Evolutionary conservation across 2,329 filamentous ascomycete genomes (phyloP).

Genomic region (Colletotrichum sp.): DNA sequence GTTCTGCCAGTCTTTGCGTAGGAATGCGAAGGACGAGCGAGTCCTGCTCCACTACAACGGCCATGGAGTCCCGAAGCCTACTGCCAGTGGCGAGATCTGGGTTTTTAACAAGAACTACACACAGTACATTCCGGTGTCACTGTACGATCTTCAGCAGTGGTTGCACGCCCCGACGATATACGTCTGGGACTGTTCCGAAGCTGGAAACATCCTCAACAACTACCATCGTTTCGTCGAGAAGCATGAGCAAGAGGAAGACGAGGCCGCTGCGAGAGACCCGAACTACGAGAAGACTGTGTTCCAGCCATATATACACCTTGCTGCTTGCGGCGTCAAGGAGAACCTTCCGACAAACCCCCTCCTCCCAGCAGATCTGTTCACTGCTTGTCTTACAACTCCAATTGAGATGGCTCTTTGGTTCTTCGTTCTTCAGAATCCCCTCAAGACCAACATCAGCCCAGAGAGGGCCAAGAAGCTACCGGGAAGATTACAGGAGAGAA

Average conservation of each 20-base stretch:
- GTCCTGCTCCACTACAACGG: conserved; percentile 99
- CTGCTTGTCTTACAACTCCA: conserved; percentile 92
- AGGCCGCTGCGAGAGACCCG: conserved; percentile 77
- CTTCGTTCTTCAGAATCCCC: conserved; percentile 91
- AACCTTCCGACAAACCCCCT: conserved; percentile 94
- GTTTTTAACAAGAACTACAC: conserved; percentile 99
- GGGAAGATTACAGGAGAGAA: conserved; percentile 87
- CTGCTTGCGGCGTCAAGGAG: conserved; percentile 88
- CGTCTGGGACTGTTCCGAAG: conserved; percentile 97
- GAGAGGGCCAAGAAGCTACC: conserved; percentile 89
- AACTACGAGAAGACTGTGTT: conserved; percentile 80
- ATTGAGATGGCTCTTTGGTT: conserved; percentile 98
- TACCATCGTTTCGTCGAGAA: conserved; percentile 95
- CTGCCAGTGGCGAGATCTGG: conserved; percentile 96
- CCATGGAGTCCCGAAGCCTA: conserved; percentile 95
- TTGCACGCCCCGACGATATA: conserved; percentile 94
- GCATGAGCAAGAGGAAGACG: conserved; percentile 87
- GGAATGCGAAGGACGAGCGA: conserved; percentile 94
- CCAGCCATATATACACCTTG: conserved; percentile 82
- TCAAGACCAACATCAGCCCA: conserved; percentile 71
- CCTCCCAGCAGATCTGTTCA: conserved; percentile 93
- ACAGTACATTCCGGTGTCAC: conserved; percentile 95
- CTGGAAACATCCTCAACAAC: conserved; percentile 93
- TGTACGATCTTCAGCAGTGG: conserved; percentile 96
- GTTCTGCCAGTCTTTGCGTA: conserved; percentile 86